Evolutionary conservation across 2,329 filamentous ascomycete species (phyloP).

Genomic region (Curvularia hawaiiensis): DNA sequence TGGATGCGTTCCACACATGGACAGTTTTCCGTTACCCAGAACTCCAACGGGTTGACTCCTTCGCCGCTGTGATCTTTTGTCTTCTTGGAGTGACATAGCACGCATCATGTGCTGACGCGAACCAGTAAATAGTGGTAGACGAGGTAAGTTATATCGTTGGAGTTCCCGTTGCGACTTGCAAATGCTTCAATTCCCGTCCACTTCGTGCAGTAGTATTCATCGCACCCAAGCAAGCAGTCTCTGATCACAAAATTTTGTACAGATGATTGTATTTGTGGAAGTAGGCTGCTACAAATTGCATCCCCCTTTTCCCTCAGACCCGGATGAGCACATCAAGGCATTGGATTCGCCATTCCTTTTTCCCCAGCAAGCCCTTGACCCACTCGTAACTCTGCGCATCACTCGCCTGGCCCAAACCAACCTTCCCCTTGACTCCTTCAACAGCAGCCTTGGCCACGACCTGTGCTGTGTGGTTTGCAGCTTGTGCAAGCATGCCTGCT

Average conservation of each 20-base stretch:
- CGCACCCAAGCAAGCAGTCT: background rate
- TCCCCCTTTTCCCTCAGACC: constrained; percentile 48
- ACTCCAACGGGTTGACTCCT: background rate
- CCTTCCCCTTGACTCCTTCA: constrained; percentile 37
- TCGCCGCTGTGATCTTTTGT: background rate
- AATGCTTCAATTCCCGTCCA: constrained; percentile 31
- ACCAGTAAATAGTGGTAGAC: background rate
- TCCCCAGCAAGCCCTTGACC: constrained; percentile 79
- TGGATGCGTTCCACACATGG: background rate
- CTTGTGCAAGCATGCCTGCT: constrained; percentile 68
- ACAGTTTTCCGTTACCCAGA: background rate
- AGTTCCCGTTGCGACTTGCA: constrained; percentile 23
- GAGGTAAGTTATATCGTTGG: constrained; percentile 1
- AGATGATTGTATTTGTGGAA: background rate
- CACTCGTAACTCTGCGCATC: constrained; percentile 74
- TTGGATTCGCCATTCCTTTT: constrained; percentile 86
- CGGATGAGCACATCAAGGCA: constrained; percentile 88
- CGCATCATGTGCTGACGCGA: background rate
- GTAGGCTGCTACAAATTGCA: background rate
- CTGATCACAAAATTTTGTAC: constrained; percentile 4
- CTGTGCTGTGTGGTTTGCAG: constrained; percentile 60
- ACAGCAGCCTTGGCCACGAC: constrained; percentile 37
- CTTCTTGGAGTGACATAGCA: background rate
- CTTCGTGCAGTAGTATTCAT: constrained; percentile 19
- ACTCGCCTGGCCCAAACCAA: constrained; percentile 50